Percentiles rank a stretch among this genome's conserved stretches.
These are phyloP conservation scores for Boletales sp. DNA, from an alignment of 768 basidiomycete genomes.

Conservation along the genomic window DNA sequence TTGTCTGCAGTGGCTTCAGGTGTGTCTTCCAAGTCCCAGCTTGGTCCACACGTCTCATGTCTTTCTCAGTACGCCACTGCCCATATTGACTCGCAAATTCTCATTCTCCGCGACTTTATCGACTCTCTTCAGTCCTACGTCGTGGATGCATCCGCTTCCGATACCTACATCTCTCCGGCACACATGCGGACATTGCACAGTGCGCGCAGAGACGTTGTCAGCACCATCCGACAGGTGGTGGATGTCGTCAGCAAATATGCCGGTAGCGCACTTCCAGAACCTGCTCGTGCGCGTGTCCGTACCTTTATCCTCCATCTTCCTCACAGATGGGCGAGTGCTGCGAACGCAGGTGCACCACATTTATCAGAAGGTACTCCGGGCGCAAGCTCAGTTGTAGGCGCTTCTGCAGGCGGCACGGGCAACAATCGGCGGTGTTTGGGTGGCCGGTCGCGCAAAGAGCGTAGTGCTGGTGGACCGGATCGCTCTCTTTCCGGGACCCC, in stretches of 20 bases:
- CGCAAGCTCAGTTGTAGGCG: constrained; percentile 36
- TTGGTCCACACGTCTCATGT: not conserved
- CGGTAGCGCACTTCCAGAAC: constrained; percentile 83
- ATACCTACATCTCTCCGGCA: constrained; percentile 38
- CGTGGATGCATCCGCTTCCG: constrained; percentile 20
- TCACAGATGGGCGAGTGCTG: constrained; percentile 64
- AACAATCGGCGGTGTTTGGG: constrained; percentile 14
- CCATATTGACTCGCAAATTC: constrained; percentile 85
- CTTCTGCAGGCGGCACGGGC: constrained; percentile 22
- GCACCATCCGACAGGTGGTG: constrained; percentile 85
- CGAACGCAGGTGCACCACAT: constrained; percentile 24
- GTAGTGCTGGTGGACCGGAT: constrained; percentile 35
- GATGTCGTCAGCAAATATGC: constrained; percentile 84
- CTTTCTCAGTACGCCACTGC: constrained; percentile 70
- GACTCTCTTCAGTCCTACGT: constrained; percentile 52
- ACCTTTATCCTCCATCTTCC: constrained; percentile 80
- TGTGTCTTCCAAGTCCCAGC: constrained; percentile 30
- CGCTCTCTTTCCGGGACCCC: constrained; percentile 31
- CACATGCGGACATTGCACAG: constrained; percentile 68
- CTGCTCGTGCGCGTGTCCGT: constrained; percentile 68
- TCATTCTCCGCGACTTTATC: constrained; percentile 81
- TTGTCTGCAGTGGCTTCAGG: constrained; percentile 86
- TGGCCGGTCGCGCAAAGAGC: constrained; percentile 33
- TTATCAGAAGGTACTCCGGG: constrained; percentile 29
- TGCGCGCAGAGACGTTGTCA: constrained; percentile 80